Base-by-base conservation (phyloP, 768 basidiomycete genomes). In the Dendrothele bispora region DNA sequence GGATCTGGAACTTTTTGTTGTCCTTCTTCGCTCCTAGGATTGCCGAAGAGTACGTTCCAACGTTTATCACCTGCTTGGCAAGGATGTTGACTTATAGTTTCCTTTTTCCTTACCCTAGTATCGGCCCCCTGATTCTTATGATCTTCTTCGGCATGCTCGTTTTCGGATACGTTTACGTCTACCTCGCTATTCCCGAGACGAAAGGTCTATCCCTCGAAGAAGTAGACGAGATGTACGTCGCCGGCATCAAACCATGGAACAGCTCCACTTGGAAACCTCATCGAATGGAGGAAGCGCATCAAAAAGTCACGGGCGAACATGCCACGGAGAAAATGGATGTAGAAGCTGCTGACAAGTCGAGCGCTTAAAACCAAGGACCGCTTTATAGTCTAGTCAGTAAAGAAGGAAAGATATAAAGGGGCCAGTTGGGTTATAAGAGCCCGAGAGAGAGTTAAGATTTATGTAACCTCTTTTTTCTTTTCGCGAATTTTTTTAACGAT, bases 141-240 rank as follows among this genome's bases (percentile, higher is more conserved):
- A 82, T 88, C 60, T 90, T 90, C 74, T 87, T 80, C 60, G 83
- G 86, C 44, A 80, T 86, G 80, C 72, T 88, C 7, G 52, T 81
- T 20, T 79, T 86, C 56, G 88, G 84, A 29, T 83, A 76, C 58
- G 63, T 79, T 49, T 92, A 87, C 60, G 88, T 88, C 21, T 88
- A 83, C 63, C 65, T 89, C 45, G 79, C 83, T 61, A 79, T 92
- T 39, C 89, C 89, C 18, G 91, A 92, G 72, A 91, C 86, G 20
- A 90, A 81, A 62, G 87, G 88, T 10, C 76, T 91, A 18, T 80
- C 80, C 44, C 63, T 88, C 52, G 88, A 90, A 68, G 84, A 87
- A 73, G 83, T 88, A 51, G 86, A 89, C 60, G 85, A 87, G 64
- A 61, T 89, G 71, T 88, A 88, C 55, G 76, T 82, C 41, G 71